Evolutionary conservation across 352 stramenopile species (phyloP), one percentile per base, ranked within the genome.

Genomic region (Globisporangium alternatum): DNA sequence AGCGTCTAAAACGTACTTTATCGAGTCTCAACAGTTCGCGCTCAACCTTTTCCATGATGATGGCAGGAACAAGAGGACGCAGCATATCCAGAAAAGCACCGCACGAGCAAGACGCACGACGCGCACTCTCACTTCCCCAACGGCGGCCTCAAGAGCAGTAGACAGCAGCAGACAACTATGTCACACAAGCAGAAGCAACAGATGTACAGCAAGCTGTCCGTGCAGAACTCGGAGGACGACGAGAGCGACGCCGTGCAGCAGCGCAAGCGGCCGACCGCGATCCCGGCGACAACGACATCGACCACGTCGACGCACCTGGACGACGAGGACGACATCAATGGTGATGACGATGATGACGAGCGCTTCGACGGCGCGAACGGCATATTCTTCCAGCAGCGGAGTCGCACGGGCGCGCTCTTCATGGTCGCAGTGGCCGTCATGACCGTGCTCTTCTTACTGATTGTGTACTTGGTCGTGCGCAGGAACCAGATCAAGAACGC

Each of bases 391-490:
- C 35, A 68, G 41, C 49, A 66, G 33, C 71, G 71, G 21, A 68
- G 63, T 19, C 63, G 63, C 48, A 52, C 57, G 19, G 62, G 68
- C 30, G 31, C 60, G 53, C 60, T 75, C 22, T 68, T 71, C 43
- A 51, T 71, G 15, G 75, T 67, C 15, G 70, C 74, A 3, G 49
- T 81, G 4, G 68, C 55, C 12, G 63, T 74, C 17, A 66, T 83
- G 2, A 65, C 49, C 10, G 67, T 39, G 44, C 62, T 82, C 41
- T 82, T 83, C 48, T 64, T 86, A 10, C 43, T 82, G 22, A 66
- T 83, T 35, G 77, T 82, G 41, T 70, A 74, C 62, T 47, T 83
- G 31, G 72, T 80, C 56, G 75, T 83, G 30, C 70, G 69, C 31
- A 47, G 68, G 22, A 67, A 69, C 44, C 74, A 71, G 53, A 44